Evolutionary conservation across 345 rosid genomes (phyloP).

Genomic region (Gossypium herbaceum): DNA sequence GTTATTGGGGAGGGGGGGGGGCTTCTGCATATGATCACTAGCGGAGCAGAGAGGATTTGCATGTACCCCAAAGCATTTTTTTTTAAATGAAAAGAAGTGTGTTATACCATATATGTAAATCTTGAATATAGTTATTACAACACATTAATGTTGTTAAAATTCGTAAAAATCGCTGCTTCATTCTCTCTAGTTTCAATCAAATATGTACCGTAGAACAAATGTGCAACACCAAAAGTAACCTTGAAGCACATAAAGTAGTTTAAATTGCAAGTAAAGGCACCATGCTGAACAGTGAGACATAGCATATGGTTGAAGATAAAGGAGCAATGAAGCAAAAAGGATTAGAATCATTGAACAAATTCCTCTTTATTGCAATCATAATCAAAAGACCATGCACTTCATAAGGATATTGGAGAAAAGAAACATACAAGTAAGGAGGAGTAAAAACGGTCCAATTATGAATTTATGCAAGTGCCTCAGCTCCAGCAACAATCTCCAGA

Average conservation of each 20-base stretch:
- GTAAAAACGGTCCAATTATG: neutral
- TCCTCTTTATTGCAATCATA: neutral
- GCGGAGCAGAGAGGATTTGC: neutral
- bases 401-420: neutral
- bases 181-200: neutral
- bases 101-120: neutral
- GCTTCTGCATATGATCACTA: neutral
- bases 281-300: neutral
- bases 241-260: neutral
- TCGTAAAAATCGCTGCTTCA: neutral
- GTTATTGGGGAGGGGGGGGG: neutral
- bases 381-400: neutral
- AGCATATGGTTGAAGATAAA: neutral
- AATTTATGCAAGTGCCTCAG: constrained; percentile 52
- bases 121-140: neutral
- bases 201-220: neutral
- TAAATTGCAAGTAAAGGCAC: neutral
- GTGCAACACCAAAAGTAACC: neutral
- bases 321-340: constrained; percentile 18
- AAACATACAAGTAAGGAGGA: neutral
- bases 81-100: neutral
- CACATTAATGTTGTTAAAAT: neutral
- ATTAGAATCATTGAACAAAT: neutral
- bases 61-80: neutral
- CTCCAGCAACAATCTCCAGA: constrained; percentile 83